These are phyloP conservation scores for Cyberlindnera veronae DNA, from an alignment of 805 yeast species.

Conservation along the genomic window DNA sequence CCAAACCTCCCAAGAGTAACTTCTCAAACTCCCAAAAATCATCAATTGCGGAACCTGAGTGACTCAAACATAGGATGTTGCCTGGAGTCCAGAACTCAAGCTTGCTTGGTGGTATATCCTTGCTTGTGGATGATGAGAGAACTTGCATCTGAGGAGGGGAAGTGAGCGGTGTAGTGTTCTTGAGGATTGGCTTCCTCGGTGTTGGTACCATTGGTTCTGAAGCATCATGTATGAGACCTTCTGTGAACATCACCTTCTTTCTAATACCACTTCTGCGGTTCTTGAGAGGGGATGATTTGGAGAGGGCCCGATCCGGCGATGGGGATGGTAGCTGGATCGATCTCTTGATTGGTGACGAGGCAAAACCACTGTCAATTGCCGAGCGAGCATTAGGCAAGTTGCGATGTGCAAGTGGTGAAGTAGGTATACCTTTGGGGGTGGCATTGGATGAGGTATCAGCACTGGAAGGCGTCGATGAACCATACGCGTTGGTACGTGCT, in stretches of 20 bases:
- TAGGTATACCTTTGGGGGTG: not conserved
- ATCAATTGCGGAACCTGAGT: conserved; percentile 1
- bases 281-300: conserved; percentile 25
- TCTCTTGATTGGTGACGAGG: conserved; percentile 21
- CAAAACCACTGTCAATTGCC: not conserved
- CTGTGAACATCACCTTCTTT: conserved; percentile 22
- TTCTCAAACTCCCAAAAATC: conserved; percentile 17
- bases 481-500: not conserved
- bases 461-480: conserved; percentile 4
- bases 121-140: not conserved
- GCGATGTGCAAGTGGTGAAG: conserved; percentile 8
- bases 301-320: conserved; percentile 18
- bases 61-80: conserved; percentile 19
- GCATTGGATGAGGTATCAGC: not conserved
- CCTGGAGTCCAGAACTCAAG: conserved; percentile 27
- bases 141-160: conserved; percentile 15
- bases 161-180: conserved; percentile 2
- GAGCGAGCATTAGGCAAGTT: not conserved
- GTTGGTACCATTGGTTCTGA: conserved; percentile 10
- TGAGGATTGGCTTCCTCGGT: conserved; percentile 25
- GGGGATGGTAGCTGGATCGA: conserved; percentile 22
- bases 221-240: conserved; percentile 8
- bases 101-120: not conserved
- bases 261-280: not conserved
- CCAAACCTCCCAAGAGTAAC: conserved; percentile 23